phyloP scores from a whole-genome alignment of 1,284 basidiomycete species.

The Cryptococcus deneoformans region DNA sequence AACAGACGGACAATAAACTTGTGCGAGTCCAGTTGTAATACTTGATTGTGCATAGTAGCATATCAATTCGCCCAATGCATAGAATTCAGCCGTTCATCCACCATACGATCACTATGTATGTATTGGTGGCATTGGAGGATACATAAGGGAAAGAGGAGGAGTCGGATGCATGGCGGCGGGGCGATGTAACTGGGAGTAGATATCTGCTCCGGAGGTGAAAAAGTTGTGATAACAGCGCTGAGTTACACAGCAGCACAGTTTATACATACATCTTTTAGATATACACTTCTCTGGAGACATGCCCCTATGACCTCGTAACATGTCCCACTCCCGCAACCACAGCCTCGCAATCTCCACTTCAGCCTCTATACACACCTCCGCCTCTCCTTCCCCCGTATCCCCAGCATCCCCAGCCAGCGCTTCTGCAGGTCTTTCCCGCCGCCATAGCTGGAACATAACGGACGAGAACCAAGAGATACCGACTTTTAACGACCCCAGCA shows the following conservation, averaged over 20 bases:
- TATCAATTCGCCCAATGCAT: neutral
- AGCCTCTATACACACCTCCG: conserved; percentile 14
- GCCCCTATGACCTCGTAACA: too few relatives aligned
- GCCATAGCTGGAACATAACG: conserved; percentile 33
- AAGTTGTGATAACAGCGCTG: too few relatives aligned
- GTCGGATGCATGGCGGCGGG: too few relatives aligned
- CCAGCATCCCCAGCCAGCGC: conserved; percentile 28
- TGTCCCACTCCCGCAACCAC: conserved; percentile 1
- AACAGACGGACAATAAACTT: neutral
- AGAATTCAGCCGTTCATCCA: neutral
- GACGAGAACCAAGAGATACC: conserved; percentile 3
- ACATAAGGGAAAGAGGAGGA: neutral
- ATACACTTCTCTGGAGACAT: too few relatives aligned
- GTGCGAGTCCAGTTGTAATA: too few relatives aligned
- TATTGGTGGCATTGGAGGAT: neutral
- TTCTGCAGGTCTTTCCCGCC: neutral
- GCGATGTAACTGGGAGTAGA: too few relatives aligned
- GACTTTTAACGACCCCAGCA: neutral
- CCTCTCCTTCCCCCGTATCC: conserved; percentile 29
- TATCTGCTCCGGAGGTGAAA: too few relatives aligned
- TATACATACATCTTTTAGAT: too few relatives aligned
- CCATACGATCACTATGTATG: too few relatives aligned
- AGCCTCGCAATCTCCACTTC: conserved; percentile 27
- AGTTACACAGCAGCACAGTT: too few relatives aligned
- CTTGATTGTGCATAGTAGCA: too few relatives aligned